Evolutionary conservation across 164 flowering plant genomes (phyloP), one percentile per base, ranked within the genome.

Genomic region (Brasenia schreberi): DNA sequence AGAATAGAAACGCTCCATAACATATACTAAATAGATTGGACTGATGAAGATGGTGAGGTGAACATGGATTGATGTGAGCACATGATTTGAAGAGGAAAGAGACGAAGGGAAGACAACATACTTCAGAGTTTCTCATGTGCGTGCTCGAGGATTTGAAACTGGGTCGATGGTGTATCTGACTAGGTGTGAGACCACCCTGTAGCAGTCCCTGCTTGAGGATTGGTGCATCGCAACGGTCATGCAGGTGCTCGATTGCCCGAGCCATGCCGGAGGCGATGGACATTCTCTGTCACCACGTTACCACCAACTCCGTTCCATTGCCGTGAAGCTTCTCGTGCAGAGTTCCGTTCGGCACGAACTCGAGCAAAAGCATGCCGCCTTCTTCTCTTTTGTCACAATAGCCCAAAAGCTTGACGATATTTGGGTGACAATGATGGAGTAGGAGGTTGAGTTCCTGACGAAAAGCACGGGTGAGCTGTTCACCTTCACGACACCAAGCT

Each of bases 341-440:
- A 59, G 59, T 85, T 67, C 96, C 90, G 18, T 80, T 81, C 16
- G 84, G 65, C 5, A 81, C 68, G 66, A 81, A 83, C 71, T 90
- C 96, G 5, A 90, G 77, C 66, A 90, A 75, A 72, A 90, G 43
- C 0, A 77, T 86, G 4, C 87, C 84, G 27, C 27, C 27, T 23
- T 23, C 27, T 80, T 83, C 89, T 77, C 68, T 72, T 61, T 81
- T 86, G 68, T 83, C 82, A 61, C 82, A 85, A 70, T 83, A 84
- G 17, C 94, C 97, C 5, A 85, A 67, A 43, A 90, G 81, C 71
- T 79, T 81, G 70, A 90, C 88, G 43, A 90, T 86, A 70, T 84
- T 77, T 16, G 59, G 64, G 67, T 87, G 97, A 43, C 65, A 68
- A 23, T 84, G 74, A 0, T 65, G 77, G 42, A 69, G 81, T 59